These are phyloP conservation scores for Kwoniella mangroviensis DNA, from an alignment of 768 basidiomycete genomes.

Conservation along the genomic window DNA sequence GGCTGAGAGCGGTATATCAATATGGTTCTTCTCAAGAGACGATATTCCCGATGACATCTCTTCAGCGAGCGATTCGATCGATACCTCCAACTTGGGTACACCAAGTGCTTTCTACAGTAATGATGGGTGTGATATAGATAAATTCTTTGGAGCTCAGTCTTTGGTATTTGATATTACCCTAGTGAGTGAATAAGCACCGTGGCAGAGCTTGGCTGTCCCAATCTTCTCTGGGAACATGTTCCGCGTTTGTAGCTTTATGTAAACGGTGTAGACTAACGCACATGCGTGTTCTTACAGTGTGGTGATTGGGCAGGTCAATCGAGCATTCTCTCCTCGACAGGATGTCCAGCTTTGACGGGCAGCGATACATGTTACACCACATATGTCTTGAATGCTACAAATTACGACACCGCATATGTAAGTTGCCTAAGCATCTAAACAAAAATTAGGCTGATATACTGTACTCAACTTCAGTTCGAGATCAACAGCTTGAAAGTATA, in stretches of 20 bases:
- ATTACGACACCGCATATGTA: constrained; percentile 44
- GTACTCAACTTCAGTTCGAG: constrained; percentile 70
- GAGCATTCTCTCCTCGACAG: constrained; percentile 61
- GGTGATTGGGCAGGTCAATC: constrained; percentile 65
- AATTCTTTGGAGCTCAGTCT: constrained; percentile 54
- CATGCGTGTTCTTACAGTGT: constrained; percentile 38
- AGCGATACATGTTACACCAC: constrained; percentile 71
- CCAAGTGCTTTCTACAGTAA: constrained; percentile 32
- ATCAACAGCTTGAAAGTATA: constrained; percentile 70
- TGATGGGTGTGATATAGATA: constrained; percentile 60
- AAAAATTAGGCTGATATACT: constrained; percentile 22
- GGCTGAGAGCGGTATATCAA: constrained; percentile 62
- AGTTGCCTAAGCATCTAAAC: neutral
- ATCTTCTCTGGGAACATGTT: too few species aligned
- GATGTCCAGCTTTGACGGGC: constrained; percentile 48
- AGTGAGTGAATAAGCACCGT: neutral
- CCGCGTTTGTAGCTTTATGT: neutral
- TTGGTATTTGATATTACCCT: constrained; percentile 69
- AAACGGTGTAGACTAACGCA: neutral
- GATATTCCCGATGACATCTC: constrained; percentile 20
- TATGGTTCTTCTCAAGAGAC: constrained; percentile 66
- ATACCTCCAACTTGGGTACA: constrained; percentile 5
- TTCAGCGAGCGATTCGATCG: constrained; percentile 5
- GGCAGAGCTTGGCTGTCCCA: too few species aligned
- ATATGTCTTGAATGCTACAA: constrained; percentile 63